phyloP scores from a whole-genome alignment of 2,329 filamentous ascomycete species.

The Fusarium abutilonis region DNA sequence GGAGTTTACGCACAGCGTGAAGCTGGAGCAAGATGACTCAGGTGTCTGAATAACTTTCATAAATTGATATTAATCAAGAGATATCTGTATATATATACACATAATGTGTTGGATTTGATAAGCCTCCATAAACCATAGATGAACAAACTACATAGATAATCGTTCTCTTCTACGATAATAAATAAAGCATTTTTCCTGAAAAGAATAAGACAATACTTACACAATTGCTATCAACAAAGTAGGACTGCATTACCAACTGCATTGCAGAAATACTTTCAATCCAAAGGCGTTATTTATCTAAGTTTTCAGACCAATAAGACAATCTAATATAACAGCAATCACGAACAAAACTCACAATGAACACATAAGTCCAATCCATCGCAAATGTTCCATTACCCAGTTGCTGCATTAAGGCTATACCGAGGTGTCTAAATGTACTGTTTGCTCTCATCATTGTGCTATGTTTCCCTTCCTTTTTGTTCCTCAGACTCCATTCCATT shows the following conservation, averaged over 20 bases:
- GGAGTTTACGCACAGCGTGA: slow-evolving; percentile 16
- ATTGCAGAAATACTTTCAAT: too few species aligned
- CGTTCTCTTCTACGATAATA: too few species aligned
- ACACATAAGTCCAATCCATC: neutral
- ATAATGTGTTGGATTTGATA: slow-evolving; percentile 4
- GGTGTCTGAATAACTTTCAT: slow-evolving; percentile 22
- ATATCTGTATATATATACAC: neutral
- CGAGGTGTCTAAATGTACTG: slow-evolving; percentile 20
- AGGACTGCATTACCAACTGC: too few species aligned
- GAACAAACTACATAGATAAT: neutral
- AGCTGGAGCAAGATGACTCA: slow-evolving; percentile 37
- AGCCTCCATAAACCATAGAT: slow-evolving; percentile 8
- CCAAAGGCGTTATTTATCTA: too few species aligned
- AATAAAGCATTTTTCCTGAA: too few species aligned
- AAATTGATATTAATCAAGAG: neutral
- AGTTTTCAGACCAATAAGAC: too few species aligned
- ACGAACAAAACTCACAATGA: neutral
- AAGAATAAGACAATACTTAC: too few species aligned
- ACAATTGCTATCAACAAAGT: too few species aligned
- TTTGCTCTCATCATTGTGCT: neutral
- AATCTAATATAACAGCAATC: too few species aligned
- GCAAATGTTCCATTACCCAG: slow-evolving; percentile 2
- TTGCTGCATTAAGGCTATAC: neutral
- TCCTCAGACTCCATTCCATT: slow-evolving; percentile 23
- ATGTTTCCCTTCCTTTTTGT: slow-evolving; percentile 17